Conservation (phyloP, 768 basidiomycete species). For the Daedalea quercina region DNA sequence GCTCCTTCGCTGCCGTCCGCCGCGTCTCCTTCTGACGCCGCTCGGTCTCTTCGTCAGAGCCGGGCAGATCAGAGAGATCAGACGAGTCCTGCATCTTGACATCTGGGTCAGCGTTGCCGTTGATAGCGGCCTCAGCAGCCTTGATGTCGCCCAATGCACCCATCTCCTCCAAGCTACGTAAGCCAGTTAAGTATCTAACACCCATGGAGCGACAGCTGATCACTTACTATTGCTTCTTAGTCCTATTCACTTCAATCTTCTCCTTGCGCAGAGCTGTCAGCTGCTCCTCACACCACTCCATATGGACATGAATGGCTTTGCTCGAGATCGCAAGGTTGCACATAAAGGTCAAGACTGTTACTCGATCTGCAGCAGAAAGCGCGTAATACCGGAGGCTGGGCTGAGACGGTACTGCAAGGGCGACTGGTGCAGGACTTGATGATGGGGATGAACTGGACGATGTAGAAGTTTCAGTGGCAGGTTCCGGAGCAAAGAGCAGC, state of each 20-base stretch:
- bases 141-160: constrained; percentile 51
- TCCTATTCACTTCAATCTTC: constrained; percentile 89
- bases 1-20: constrained; percentile 62
- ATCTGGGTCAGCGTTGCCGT: constrained; percentile 43
- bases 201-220: not conserved
- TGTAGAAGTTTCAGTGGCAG: constrained; percentile 36
- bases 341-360: constrained; percentile 83
- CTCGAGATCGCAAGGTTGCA: constrained; percentile 87
- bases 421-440: constrained; percentile 36
- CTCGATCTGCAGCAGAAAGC: constrained; percentile 71
- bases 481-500: constrained; percentile 65
- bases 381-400: constrained; percentile 68
- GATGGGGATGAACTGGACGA: constrained; percentile 39
- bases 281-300: constrained; percentile 87
- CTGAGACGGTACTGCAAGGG: constrained; percentile 36
- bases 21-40: constrained; percentile 32
- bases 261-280: constrained; percentile 92
- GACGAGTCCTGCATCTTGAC: constrained; percentile 57
- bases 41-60: constrained; percentile 58
- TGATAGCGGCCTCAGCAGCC: constrained; percentile 29
- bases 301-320: constrained; percentile 79
- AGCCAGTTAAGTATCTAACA: not conserved
- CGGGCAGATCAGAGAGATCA: constrained; percentile 65
- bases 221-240: constrained; percentile 83
- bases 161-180: constrained; percentile 66